Evolutionary conservation across 257 asterid genomes (phyloP).

Genomic region (Agastache rugosa): DNA sequence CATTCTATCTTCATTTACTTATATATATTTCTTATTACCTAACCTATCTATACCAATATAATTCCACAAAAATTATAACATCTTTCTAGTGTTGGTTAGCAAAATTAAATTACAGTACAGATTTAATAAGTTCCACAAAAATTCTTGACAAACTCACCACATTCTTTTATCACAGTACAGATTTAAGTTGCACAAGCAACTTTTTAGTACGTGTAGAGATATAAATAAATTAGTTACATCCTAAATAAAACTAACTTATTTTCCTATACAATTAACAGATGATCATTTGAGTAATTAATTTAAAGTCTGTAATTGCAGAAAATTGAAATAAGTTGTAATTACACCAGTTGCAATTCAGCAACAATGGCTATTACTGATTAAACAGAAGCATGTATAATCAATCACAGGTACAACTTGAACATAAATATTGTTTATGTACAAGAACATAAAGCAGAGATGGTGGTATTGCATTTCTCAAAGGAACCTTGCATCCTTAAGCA

Average conservation of each 20-base stretch:
- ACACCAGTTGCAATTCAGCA: slow-evolving; percentile 52
- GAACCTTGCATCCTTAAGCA: slow-evolving; percentile 55
- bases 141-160: too few species aligned
- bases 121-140: too few species aligned
- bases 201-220: background rate
- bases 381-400: slow-evolving; percentile 34
- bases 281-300: too few species aligned
- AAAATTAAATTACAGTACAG: too few species aligned
- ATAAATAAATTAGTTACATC: slow-evolving; percentile 7
- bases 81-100: too few species aligned
- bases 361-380: slow-evolving; percentile 44
- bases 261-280: background rate
- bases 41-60: too few species aligned
- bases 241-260: background rate
- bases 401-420: slow-evolving; percentile 42
- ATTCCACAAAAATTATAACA: too few species aligned
- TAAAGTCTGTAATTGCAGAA: slow-evolving; percentile 7
- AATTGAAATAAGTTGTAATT: slow-evolving; percentile 30
- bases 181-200: too few species aligned
- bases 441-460: slow-evolving; percentile 44
- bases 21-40: too few species aligned
- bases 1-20: too few species aligned
- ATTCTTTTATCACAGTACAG: too few species aligned
- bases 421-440: slow-evolving; percentile 54
- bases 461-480: slow-evolving; percentile 25